A percentile compares a stretch with the other conserved stretches of the same genome.
phyloP scores from a whole-genome alignment of 2,329 filamentous ascomycete genomes.

The Colletotrichum noveboracense region DNA sequence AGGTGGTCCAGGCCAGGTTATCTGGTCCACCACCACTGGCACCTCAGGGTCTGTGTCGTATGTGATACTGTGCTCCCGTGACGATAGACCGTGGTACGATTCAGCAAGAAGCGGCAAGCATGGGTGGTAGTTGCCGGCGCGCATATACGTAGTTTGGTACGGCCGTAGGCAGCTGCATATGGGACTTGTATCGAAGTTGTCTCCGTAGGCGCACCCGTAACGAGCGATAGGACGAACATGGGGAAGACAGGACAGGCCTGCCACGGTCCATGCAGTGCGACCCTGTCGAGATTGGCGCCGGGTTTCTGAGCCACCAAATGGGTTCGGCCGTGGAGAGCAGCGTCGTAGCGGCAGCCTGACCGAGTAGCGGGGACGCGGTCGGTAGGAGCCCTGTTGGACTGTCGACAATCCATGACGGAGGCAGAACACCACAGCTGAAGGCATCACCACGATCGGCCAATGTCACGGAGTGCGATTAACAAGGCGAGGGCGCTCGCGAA shows the following conservation, averaged over 20 bases:
- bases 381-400: not conserved
- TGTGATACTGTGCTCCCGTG: not conserved
- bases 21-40: not conserved
- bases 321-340: not conserved
- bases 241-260: not conserved
- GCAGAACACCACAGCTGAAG: not conserved
- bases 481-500: not conserved
- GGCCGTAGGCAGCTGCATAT: conserved; percentile 11
- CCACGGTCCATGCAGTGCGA: not conserved
- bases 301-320: not conserved
- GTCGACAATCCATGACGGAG: not conserved
- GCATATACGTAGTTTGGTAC: not conserved
- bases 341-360: not conserved
- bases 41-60: not conserved
- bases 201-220: not conserved
- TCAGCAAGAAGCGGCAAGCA: not conserved
- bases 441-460: not conserved
- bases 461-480: not conserved
- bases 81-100: not conserved
- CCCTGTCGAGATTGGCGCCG: not conserved
- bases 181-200: not conserved
- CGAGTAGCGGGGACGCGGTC: not conserved
- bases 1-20: not conserved
- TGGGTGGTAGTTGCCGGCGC: not conserved
- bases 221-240: not conserved